Base-by-base conservation (phyloP, 306 rosid genomes). In the Dryas drummondii region DNA sequence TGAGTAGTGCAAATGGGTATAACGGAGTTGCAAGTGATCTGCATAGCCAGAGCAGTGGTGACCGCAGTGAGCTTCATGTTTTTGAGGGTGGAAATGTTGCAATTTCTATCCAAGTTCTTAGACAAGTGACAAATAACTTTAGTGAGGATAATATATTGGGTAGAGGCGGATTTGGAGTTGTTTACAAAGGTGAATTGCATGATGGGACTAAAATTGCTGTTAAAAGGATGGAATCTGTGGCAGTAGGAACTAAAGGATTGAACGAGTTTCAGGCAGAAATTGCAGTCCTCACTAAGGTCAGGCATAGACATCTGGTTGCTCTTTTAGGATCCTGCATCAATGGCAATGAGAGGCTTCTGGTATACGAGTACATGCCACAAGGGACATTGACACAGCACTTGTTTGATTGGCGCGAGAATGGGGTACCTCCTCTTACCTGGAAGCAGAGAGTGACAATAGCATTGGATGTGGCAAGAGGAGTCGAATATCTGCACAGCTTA, bases 161-260 rank as follows among this genome's bases (percentile, higher is more conserved):
- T 4, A 85, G 97, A 72, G 98, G 98, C 57, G 97, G 98, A 37
- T 94, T 91, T 82, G 98, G 98, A 27, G 90, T 88, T 69, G 98
- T 94, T 72, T 93, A 93, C 67, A 88, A 86, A 71, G 98, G 98
- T 22, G 96, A 89, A 77, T 76, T 93, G 63, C 90, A 82, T 22
- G 97, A 89, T 72, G 97, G 97, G 61, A 93, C 97, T 3, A 87
- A 88, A 72, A 89, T 93, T 68, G 98, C 98, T 53, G 97, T 93
- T 70, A 93, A 93, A 79, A 84, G 96, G 79, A 93, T 91, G 98
- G 88, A 88, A 70, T 88, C 94, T 64, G 91, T 78, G 61, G 87
- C 89, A 22, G 79, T 81, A 81, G 89, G 89, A 9, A 87, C 78
- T 64, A 93, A 91, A 83, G 97, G 96, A 61, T 47, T 89, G 94